Evolutionary conservation across 352 stramenopile genomes (phyloP), one percentile per base, ranked within the genome.

Genomic region (Peronospora destructor): DNA sequence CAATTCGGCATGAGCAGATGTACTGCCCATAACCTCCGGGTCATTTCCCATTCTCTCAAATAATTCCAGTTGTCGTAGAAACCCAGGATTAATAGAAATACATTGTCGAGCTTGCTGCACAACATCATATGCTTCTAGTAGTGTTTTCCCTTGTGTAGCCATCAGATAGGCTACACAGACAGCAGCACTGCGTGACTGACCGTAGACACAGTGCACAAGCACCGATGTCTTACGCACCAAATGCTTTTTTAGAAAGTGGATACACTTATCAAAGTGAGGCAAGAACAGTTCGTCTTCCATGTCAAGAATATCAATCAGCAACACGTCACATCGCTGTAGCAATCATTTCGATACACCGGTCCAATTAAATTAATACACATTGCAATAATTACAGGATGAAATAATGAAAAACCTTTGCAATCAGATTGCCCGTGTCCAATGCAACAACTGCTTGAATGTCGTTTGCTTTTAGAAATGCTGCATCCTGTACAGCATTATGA

Each of bases 141-240:
- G 46, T 25, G 67, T 44, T 40, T 85, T 43, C 10, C 45, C 49
- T 29, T 57, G 56, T 8, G 45, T 56, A 12, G 61, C 59, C 82
- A 92, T 92, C 39, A 91, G 45, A 61, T 71, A 91, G 21, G 82
- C 82, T 16, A 92, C 71, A 41, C 76, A 88, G 36, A 91, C 65
- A 12, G 76, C 53, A 29, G 76, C 80, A 34, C 76, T 89, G 37
- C 82, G 74, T 7, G 76, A 89, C 51, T 92, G 82, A 16, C 82
- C 82, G 44, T 89, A 87, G 3, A 84, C 78, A 34, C 82, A 92
- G 38, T 92, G 79, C 37, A 92, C 82, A 23, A 90, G 62, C 42
- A 68, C 72, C 8, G 51, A 43, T 2, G 32, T 30, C 0, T 38
- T 21, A 12, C 21, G 40, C 19, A 45, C 33, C 14, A 70, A 23